Conservation (phyloP, 1,139 yeast species). For the Blastobotrys ciferrii region DNA sequence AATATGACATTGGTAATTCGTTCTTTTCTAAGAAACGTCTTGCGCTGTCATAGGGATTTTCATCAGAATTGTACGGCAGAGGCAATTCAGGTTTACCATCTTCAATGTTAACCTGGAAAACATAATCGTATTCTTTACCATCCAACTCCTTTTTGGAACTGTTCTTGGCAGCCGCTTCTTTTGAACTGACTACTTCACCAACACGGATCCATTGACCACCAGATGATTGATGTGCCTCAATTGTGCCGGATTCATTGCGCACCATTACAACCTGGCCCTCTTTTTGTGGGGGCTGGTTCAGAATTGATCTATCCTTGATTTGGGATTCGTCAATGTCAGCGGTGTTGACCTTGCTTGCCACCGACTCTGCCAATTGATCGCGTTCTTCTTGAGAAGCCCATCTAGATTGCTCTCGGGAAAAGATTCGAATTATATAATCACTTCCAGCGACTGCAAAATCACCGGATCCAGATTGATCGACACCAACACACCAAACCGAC, state of each 20-base stretch:
- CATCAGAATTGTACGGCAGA: constrained; percentile 78
- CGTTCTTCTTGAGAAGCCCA: constrained; percentile 56
- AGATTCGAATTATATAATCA: constrained; percentile 70
- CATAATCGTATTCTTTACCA: constrained; percentile 82
- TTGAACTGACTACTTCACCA: constrained; percentile 72
- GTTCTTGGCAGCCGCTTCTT: constrained; percentile 7
- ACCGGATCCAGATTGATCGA: constrained; percentile 51
- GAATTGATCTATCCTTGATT: constrained; percentile 57
- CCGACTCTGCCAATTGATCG: constrained; percentile 50
- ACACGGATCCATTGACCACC: constrained; percentile 71
- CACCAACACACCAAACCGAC: constrained; percentile 80
- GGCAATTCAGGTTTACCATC: constrained; percentile 91
- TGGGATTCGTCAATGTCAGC: constrained; percentile 46
- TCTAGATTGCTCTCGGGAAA: constrained; percentile 52
- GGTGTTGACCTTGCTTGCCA: constrained; percentile 61
- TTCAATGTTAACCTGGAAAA: constrained; percentile 90
- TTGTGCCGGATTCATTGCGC: constrained; percentile 56
- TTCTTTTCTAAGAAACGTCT: constrained; percentile 72
- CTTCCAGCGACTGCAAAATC: constrained; percentile 85
- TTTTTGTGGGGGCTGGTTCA: constrained; percentile 59
- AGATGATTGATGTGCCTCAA: constrained; percentile 88
- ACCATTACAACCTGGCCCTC: constrained; percentile 87
- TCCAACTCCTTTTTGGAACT: constrained; percentile 56
- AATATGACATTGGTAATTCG: constrained; percentile 68
- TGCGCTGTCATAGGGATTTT: constrained; percentile 83